Evolutionary conservation across 805 yeast species (phyloP).

Genomic region (Metschnikowia henanensis): DNA sequence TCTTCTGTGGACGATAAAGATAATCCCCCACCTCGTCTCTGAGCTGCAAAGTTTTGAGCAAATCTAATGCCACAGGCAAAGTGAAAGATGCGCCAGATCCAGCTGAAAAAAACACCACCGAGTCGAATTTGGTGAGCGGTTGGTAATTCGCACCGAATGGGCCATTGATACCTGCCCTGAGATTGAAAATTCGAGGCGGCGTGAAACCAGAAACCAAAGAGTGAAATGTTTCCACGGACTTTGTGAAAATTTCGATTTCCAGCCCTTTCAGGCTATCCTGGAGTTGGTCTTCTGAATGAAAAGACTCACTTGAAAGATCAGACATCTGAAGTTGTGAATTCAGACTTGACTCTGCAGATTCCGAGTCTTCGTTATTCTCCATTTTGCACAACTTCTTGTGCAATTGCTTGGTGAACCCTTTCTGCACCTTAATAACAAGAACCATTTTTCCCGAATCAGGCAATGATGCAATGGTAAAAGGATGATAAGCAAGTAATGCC

Average conservation of each 20-base stretch:
- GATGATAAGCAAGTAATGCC: conserved; percentile 42
- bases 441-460: conserved; percentile 39
- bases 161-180: conserved; percentile 43
- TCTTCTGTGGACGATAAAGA: conserved; percentile 30
- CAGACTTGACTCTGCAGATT: background rate
- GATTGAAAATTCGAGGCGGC: conserved; percentile 13
- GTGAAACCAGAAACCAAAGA: conserved; percentile 5
- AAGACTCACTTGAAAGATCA: background rate
- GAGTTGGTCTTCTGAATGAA: conserved; percentile 5
- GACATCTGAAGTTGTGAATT: background rate
- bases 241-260: background rate
- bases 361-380: conserved; percentile 13
- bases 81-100: conserved; percentile 50
- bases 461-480: conserved; percentile 46
- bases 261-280: background rate
- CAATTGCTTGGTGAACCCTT: conserved; percentile 45
- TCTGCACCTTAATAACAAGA: conserved; percentile 39
- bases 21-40: conserved; percentile 31
- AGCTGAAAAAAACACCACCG: conserved; percentile 37
- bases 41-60: conserved; percentile 28
- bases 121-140: conserved; percentile 42
- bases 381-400: conserved; percentile 26
- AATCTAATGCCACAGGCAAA: conserved; percentile 45
- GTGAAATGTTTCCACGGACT: conserved; percentile 7
- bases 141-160: conserved; percentile 48